Conservation (phyloP, 495 filamentous ascomycete genomes). For the Opeltia flavorubescens region DNA sequence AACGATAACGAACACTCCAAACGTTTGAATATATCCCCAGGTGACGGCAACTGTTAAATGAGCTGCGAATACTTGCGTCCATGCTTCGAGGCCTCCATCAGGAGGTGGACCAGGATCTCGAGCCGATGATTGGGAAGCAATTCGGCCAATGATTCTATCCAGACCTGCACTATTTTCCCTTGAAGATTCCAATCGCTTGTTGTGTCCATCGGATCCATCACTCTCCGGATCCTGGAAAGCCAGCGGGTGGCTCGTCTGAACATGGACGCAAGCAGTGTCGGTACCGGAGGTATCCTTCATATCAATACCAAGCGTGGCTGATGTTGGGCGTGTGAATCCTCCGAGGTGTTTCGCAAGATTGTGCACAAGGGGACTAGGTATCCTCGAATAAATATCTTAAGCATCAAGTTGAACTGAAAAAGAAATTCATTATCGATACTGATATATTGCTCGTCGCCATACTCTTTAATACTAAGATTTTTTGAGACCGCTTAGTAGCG, state of each 20-base stretch:
- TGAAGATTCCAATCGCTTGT: neutral
- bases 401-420: too few species aligned
- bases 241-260: neutral
- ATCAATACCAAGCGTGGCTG: too few species aligned
- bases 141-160: constrained; percentile 6
- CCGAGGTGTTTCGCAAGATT: too few species aligned
- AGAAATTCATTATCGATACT: too few species aligned
- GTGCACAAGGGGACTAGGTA: too few species aligned
- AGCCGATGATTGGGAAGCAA: constrained; percentile 3
- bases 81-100: constrained; percentile 49
- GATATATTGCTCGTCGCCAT: too few species aligned
- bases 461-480: too few species aligned
- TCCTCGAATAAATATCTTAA: too few species aligned
- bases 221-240: neutral
- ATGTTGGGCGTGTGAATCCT: too few species aligned
- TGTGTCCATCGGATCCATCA: neutral
- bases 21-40: constrained; percentile 66
- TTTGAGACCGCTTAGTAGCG: too few species aligned
- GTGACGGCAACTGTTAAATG: constrained; percentile 58
- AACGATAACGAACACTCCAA: too few species aligned
- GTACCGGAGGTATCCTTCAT: too few species aligned
- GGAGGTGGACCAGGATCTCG: constrained; percentile 43
- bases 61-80: constrained; percentile 50
- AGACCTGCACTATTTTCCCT: neutral
- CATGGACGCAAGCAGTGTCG: neutral